Conservation (phyloP, 2,329 filamentous ascomycete genomes). For the Beauveria brongniartii region DNA sequence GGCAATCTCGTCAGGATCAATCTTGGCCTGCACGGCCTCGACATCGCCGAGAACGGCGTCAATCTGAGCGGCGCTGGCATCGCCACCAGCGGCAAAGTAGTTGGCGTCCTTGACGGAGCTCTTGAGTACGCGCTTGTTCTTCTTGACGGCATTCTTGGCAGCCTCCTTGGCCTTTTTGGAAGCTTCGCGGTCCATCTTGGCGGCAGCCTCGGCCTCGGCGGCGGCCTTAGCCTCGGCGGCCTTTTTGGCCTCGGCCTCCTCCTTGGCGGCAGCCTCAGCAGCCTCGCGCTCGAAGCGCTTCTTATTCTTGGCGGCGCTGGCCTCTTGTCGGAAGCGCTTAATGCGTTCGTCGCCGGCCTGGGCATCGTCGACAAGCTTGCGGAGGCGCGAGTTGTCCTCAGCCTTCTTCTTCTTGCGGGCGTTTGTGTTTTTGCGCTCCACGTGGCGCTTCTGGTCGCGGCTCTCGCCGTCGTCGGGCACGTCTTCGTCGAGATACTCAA, state of each 20-base stretch:
- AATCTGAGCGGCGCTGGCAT: conserved; percentile 67
- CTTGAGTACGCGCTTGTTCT: conserved; percentile 98
- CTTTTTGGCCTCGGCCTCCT: conserved; percentile 78
- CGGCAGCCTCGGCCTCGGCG: conserved; percentile 77
- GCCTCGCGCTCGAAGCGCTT: conserved; percentile 86
- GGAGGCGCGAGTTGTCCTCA: conserved; percentile 86
- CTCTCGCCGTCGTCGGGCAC: conserved; percentile 98
- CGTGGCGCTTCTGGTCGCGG: conserved; percentile 96
- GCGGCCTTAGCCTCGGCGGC: conserved; percentile 72
- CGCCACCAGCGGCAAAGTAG: conserved; percentile 75
- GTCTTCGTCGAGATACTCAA: conserved; percentile 98
- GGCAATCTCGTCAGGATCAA: conserved; percentile 86
- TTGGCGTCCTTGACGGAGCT: conserved; percentile 93
- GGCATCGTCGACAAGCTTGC: conserved; percentile 81
- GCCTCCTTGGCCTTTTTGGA: conserved; percentile 97
- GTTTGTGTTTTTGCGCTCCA: conserved; percentile 97
- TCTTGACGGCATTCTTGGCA: conserved; percentile 97
- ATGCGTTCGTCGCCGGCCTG: conserved; percentile 86
- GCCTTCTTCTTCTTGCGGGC: conserved; percentile 99
- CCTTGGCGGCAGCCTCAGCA: conserved; percentile 75
- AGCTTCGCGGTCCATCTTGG: conserved; percentile 75
- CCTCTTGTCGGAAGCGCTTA: conserved; percentile 91
- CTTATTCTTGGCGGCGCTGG: conserved; percentile 93
- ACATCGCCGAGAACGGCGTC: conserved; percentile 79
- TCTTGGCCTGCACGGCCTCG: conserved; percentile 78